Evolutionary conservation across 2,329 filamentous ascomycete genomes (phyloP).

Genomic region (Calonectria ilicicola): DNA sequence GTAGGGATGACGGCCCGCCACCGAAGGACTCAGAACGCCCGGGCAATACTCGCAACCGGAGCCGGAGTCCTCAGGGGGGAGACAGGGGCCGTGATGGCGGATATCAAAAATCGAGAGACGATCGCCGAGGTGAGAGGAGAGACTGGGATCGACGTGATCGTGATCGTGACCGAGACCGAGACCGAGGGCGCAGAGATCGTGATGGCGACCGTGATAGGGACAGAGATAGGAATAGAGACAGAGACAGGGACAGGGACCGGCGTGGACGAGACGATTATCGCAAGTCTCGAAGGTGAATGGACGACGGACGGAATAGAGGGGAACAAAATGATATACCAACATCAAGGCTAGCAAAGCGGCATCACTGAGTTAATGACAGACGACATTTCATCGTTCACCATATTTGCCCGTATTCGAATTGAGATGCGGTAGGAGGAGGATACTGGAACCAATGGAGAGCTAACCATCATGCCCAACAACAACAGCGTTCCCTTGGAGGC

Average conservation of each 20-base stretch:
- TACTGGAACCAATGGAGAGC: not conserved
- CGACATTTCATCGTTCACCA: conserved; percentile 3
- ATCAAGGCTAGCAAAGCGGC: not conserved
- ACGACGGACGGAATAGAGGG: not conserved
- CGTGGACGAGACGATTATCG: conserved; percentile 36
- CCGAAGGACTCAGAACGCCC: conserved; percentile 22
- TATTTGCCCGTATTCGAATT: not conserved
- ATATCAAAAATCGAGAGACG: conserved; percentile 41
- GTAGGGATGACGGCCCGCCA: conserved; percentile 30
- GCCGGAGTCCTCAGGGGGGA: conserved; percentile 32
- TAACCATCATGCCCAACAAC: not conserved
- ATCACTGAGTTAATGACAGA: conserved; percentile 21
- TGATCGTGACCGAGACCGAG: conserved; percentile 42
- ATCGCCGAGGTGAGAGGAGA: conserved; percentile 41
- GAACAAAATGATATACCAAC: conserved; percentile 13
- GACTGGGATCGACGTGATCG: conserved; percentile 40
- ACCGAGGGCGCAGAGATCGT: conserved; percentile 45
- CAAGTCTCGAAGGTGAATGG: conserved; percentile 36
- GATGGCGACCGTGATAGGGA: conserved; percentile 45
- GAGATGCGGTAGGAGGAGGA: not conserved
- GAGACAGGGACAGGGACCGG: conserved; percentile 42
- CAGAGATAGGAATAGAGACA: conserved; percentile 44
- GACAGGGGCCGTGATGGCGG: conserved; percentile 42
- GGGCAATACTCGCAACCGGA: conserved; percentile 29
- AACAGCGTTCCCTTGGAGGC: not conserved